phyloP scores from a whole-genome alignment of 306 rosid genomes.

The Quercus glauca region DNA sequence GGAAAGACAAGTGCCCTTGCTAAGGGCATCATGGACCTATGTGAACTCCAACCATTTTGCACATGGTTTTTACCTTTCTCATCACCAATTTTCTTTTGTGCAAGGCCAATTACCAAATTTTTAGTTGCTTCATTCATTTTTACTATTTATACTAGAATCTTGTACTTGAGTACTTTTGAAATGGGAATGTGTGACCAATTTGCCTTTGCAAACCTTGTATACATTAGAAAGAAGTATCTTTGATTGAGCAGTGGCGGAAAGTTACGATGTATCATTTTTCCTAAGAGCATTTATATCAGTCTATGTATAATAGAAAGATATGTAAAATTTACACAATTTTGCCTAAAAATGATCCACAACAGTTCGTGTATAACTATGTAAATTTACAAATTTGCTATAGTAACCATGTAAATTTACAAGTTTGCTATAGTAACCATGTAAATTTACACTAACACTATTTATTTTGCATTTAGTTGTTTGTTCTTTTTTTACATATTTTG shows the following conservation, averaged over 20 bases:
- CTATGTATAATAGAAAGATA: neutral
- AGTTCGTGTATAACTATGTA: too few species aligned
- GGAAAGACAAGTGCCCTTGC: slow-evolving; percentile 37
- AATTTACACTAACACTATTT: too few species aligned
- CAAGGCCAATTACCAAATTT: slow-evolving; percentile 19
- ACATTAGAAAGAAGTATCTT: neutral
- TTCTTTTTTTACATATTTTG: too few species aligned
- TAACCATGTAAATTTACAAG: too few species aligned
- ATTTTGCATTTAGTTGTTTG: too few species aligned
- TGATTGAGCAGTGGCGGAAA: too few species aligned
- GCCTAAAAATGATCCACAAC: accelerated
- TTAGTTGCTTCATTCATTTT: neutral
- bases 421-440: too few species aligned
- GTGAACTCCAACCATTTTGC: slow-evolving; percentile 37
- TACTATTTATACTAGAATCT: neutral
- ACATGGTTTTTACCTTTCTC: slow-evolving; percentile 29
- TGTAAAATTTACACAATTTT: too few species aligned
- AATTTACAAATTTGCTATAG: too few species aligned
- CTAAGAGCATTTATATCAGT: too few species aligned
- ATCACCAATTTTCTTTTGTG: slow-evolving; percentile 1
- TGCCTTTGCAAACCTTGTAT: neutral
- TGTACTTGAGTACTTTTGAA: neutral
- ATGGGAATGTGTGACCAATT: neutral
- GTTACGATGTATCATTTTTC: neutral
- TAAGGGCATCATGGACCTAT: slow-evolving; percentile 41